phyloP scores from a whole-genome alignment of 139 green algal species.

The Coelastrella sp. region DNA sequence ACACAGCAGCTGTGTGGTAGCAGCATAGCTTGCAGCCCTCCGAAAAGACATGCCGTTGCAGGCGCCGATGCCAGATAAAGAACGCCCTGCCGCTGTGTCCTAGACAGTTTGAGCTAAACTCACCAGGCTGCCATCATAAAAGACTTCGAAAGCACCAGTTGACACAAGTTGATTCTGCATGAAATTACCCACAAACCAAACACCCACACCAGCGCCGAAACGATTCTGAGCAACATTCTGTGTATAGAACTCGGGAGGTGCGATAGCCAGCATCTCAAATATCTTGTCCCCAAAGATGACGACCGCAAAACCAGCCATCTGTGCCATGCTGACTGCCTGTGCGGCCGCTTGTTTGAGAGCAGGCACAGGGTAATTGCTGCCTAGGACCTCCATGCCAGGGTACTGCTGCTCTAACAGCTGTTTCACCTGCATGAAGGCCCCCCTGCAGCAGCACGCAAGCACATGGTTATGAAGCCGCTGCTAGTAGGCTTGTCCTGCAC shows the following conservation, averaged over 20 bases:
- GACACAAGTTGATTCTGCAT: constrained; percentile 61
- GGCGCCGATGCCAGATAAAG: too few relatives aligned
- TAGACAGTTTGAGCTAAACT: too few relatives aligned
- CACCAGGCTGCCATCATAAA: constrained; percentile 71
- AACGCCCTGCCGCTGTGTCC: too few relatives aligned
- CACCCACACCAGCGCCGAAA: constrained; percentile 48
- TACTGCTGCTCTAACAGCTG: constrained; percentile 66
- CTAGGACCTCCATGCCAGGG: constrained; percentile 61
- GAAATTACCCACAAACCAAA: constrained; percentile 78
- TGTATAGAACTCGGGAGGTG: constrained; percentile 24
- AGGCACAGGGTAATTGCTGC: constrained; percentile 65
- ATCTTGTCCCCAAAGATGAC: constrained; percentile 61
- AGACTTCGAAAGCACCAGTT: constrained; percentile 85
- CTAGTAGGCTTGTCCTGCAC: too few relatives aligned
- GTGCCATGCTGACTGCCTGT: constrained; percentile 41
- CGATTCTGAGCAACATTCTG: constrained; percentile 47
- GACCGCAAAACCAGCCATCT: constrained; percentile 62
- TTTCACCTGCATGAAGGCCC: constrained; percentile 75
- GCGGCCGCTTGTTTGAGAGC: constrained; percentile 51
- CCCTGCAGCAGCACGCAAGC: constrained; percentile 57
- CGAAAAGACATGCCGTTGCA: neutral
- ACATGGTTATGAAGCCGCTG: too few relatives aligned
- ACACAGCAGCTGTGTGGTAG: neutral
- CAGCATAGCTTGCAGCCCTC: neutral
- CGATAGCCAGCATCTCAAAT: constrained; percentile 34